Percentiles rank a stretch among this genome's conserved stretches.
phyloP scores from a whole-genome alignment of 768 basidiomycete species.

The Daedaleopsis nitida region DNA sequence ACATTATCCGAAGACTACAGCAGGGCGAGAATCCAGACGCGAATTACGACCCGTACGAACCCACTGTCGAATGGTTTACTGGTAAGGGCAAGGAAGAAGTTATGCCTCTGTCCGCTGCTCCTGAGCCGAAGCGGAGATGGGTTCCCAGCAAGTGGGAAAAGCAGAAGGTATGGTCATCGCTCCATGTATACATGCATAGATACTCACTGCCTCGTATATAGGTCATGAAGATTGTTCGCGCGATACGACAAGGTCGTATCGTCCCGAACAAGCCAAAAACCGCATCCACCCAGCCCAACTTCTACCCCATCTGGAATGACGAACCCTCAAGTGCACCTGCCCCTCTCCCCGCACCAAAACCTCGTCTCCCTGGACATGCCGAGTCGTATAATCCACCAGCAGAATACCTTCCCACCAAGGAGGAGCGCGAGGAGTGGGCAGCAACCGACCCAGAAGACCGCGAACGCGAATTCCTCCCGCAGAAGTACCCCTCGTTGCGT shows the following conservation, averaged over 20 bases:
- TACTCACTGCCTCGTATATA: slow-evolving; percentile 30
- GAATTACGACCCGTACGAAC: slow-evolving; percentile 89
- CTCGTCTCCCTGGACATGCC: slow-evolving; percentile 84
- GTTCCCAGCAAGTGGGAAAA: slow-evolving; percentile 99
- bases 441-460: slow-evolving; percentile 84
- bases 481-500: slow-evolving; percentile 82
- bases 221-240: slow-evolving; percentile 99
- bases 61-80: slow-evolving; percentile 96
- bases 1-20: slow-evolving; percentile 91
- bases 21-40: slow-evolving; percentile 90
- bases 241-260: slow-evolving; percentile 95
- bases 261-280: slow-evolving; percentile 85
- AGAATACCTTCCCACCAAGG: slow-evolving; percentile 88
- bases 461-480: slow-evolving; percentile 84
- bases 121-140: slow-evolving; percentile 96
- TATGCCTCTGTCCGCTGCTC: slow-evolving; percentile 89
- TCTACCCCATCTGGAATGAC: slow-evolving; percentile 91
- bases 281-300: slow-evolving; percentile 60
- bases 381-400: slow-evolving; percentile 99
- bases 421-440: slow-evolving; percentile 84
- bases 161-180: slow-evolving; percentile 70
- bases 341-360: slow-evolving; percentile 92
- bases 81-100: slow-evolving; percentile 92
- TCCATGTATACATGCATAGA: neutral
- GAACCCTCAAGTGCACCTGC: slow-evolving; percentile 72